Percentiles rank a stretch among this genome's conserved stretches.
Evolutionary conservation across 441 rosid species (phyloP).

Genomic region (Dalechampia spathulata): DNA sequence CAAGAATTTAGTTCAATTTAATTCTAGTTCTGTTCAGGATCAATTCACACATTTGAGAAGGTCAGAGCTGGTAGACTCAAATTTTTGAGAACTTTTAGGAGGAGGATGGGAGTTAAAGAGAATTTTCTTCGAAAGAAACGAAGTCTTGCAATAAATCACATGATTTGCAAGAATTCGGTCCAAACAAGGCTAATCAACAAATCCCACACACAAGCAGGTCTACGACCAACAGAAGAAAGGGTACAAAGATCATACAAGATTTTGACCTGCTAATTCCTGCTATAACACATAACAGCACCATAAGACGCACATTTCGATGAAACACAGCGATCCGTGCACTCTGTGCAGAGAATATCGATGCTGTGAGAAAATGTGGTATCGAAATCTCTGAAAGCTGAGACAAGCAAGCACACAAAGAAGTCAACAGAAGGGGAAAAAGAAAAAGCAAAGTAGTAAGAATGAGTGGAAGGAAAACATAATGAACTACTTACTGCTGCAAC

Average conservation of each 20-base stretch:
- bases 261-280: slow-evolving; percentile 94
- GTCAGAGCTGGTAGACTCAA: too few species aligned
- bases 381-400: slow-evolving; percentile 79
- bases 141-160: too few species aligned
- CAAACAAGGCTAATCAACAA: too few species aligned
- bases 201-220: too few species aligned
- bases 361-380: slow-evolving; percentile 89
- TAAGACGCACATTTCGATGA: slow-evolving; percentile 55
- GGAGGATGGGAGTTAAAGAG: too few species aligned
- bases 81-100: too few species aligned
- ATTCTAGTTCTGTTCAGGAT: too few species aligned
- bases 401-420: slow-evolving; percentile 11
- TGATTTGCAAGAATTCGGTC: slow-evolving; percentile 3
- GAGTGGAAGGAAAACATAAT: background rate
- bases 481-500: slow-evolving; percentile 55
- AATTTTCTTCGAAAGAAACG: too few species aligned
- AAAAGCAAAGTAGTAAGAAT: background rate
- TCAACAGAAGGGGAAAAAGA: too few species aligned
- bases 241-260: slow-evolving; percentile 69
- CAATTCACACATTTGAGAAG: too few species aligned
- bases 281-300: slow-evolving; percentile 60
- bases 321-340: slow-evolving; percentile 61
- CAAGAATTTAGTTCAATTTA: too few species aligned
- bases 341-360: slow-evolving; percentile 87
- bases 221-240: too few species aligned